phyloP scores from a whole-genome alignment of 2,329 filamentous ascomycete genomes.

The Pseudogymnoascus sp. region DNA sequence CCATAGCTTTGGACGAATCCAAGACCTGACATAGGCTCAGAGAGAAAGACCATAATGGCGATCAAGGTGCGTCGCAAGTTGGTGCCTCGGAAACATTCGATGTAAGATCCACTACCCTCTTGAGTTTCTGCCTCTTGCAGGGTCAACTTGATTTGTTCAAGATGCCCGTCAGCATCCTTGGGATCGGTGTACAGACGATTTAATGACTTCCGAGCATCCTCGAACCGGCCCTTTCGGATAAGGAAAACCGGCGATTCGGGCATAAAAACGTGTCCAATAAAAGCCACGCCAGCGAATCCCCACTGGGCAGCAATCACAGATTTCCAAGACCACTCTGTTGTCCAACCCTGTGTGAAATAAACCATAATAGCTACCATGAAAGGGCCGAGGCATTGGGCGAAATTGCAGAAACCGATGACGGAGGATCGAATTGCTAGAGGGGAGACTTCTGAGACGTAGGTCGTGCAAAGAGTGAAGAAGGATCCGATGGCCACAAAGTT shows the following conservation, averaged over 20 bases:
- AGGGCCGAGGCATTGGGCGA: slow-evolving; percentile 39
- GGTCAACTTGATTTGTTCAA: slow-evolving; percentile 18
- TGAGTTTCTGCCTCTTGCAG: slow-evolving; percentile 18
- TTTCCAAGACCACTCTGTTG: slow-evolving; percentile 35
- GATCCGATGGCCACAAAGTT: slow-evolving; percentile 37
- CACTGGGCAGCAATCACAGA: slow-evolving; percentile 34
- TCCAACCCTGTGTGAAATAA: slow-evolving; percentile 33
- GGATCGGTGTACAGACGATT: not conserved
- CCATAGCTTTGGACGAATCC: slow-evolving; percentile 18
- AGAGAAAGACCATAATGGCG: slow-evolving; percentile 17
- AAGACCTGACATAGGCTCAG: slow-evolving; percentile 18
- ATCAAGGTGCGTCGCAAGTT: slow-evolving; percentile 18
- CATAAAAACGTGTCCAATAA: slow-evolving; percentile 18
- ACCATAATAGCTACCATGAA: slow-evolving; percentile 38
- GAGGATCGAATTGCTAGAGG: slow-evolving; percentile 23
- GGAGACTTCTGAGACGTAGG: slow-evolving; percentile 37
- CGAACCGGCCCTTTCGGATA: not conserved
- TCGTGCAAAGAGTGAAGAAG: slow-evolving; percentile 37
- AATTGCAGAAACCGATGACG: slow-evolving; percentile 37
- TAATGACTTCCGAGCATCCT: not conserved
- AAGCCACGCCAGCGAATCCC: slow-evolving; percentile 31
- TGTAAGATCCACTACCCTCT: slow-evolving; percentile 10
- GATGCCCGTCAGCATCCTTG: slow-evolving; percentile 11
- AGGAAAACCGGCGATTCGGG: not conserved
- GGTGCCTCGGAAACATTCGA: slow-evolving; percentile 20